These are phyloP conservation scores for Phytophthora megakarya DNA, from an alignment of 352 stramenopile species.

Conservation along the genomic window DNA sequence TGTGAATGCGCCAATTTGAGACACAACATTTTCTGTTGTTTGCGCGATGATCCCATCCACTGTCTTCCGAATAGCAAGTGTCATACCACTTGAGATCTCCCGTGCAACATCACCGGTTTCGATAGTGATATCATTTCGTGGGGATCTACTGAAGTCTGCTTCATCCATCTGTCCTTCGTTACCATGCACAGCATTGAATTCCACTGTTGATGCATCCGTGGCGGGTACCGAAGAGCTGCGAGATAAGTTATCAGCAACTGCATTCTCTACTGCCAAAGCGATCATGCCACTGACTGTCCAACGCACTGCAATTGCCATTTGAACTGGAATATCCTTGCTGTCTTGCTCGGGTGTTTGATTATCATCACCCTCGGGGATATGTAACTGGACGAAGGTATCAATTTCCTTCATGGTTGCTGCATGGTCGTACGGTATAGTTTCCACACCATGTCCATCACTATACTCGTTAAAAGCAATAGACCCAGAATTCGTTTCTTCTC, in stretches of 20 bases:
- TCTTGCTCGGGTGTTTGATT: conserved; percentile 13
- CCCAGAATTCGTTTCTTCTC: background rate
- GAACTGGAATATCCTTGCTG: conserved; percentile 30
- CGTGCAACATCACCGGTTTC: conserved; percentile 4
- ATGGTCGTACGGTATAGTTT: conserved; percentile 21
- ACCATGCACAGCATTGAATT: background rate
- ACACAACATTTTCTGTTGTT: conserved; percentile 22
- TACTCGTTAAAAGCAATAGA: background rate
- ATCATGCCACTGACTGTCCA: conserved; percentile 50
- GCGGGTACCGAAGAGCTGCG: background rate
- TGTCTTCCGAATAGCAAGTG: conserved; percentile 34
- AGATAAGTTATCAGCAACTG: conserved; percentile 21
- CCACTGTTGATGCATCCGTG: background rate
- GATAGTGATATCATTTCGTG: background rate
- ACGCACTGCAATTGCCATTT: conserved; percentile 55
- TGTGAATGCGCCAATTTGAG: conserved; percentile 11
- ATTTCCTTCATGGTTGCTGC: conserved; percentile 23
- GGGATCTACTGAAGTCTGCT: background rate
- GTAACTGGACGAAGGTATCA: conserved; percentile 21
- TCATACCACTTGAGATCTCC: conserved; percentile 33
- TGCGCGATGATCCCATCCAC: conserved; percentile 40
- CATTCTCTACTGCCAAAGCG: conserved; percentile 43
- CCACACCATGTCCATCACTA: conserved; percentile 1
- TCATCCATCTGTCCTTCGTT: background rate
- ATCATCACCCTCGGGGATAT: conserved; percentile 11